Conservation (phyloP, 768 basidiomycete species). For the Coprinopsis cinerea region DNA sequence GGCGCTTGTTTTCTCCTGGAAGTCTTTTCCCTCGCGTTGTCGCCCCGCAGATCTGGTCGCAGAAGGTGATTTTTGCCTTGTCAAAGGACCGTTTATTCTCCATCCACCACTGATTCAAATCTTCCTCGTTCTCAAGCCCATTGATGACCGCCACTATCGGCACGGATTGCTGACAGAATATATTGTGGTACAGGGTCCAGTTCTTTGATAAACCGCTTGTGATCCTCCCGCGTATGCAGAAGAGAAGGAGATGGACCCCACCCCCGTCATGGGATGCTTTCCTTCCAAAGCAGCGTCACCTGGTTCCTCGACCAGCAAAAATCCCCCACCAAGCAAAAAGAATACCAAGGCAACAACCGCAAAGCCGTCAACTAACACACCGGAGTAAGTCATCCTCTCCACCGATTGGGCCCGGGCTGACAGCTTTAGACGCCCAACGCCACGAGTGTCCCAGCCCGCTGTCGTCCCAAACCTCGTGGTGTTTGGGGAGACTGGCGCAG, state of each 20-base stretch:
- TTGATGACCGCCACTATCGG: not conserved
- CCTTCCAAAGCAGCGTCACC: no score
- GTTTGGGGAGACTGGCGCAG: constrained; percentile 31
- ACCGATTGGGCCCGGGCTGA: no score
- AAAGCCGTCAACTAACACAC: no score
- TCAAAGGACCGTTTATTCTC: not conserved
- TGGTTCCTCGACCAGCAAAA: no score
- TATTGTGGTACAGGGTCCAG: not conserved
- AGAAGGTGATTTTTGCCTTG: not conserved
- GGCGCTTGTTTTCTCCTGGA: no score
- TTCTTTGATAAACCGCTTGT: not conserved
- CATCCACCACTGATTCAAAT: not conserved
- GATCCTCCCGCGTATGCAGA: not conserved
- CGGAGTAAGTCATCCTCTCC: no score
- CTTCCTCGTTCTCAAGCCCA: not conserved
- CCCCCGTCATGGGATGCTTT: no score
- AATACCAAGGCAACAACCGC: no score
- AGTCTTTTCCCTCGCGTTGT: not conserved
- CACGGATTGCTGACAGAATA: not conserved
- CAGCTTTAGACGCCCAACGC: no score
- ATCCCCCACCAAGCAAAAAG: no score
- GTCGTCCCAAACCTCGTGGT: constrained; percentile 28
- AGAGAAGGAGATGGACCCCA: not conserved
- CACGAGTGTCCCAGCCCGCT: no score
- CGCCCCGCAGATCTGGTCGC: not conserved